A percentile compares a stretch with the other conserved stretches of the same genome.
These are phyloP conservation scores for Eucalyptus erythrocorys DNA, from an alignment of 345 rosid species.

Conservation along the genomic window DNA sequence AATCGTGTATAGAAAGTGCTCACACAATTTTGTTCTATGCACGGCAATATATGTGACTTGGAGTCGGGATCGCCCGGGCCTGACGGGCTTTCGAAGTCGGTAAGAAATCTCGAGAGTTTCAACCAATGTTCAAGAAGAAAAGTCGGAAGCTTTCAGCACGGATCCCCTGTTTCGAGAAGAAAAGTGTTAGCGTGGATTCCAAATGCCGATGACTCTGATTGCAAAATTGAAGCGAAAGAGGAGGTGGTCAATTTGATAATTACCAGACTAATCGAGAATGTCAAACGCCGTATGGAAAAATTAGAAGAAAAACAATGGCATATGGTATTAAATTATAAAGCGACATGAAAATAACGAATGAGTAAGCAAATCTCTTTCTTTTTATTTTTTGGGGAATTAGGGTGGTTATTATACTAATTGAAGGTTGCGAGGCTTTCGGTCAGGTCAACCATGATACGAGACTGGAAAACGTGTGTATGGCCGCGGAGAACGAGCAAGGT, in stretches of 20 bases:
- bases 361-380: too few relatives aligned
- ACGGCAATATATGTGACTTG: neutral
- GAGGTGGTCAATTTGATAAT: neutral
- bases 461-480: neutral
- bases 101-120: neutral
- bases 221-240: neutral
- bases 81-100: neutral
- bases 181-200: rapidly evolving
- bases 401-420: neutral
- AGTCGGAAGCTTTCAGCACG: rapidly evolving
- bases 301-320: neutral
- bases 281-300: neutral
- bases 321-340: neutral
- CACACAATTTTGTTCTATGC: neutral
- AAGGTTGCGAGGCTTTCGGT: neutral
- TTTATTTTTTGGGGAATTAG: neutral
- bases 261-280: neutral
- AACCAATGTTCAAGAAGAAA: neutral
- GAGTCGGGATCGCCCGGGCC: neutral
- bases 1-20: too few relatives aligned
- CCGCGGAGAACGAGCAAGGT: neutral
- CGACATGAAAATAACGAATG: neutral
- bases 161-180: rapidly evolving
- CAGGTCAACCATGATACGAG: neutral
- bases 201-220: neutral